Evolutionary conservation across 2,329 filamentous ascomycete genomes (phyloP).

Genomic region (Phaeophleospora eucalypticola): DNA sequence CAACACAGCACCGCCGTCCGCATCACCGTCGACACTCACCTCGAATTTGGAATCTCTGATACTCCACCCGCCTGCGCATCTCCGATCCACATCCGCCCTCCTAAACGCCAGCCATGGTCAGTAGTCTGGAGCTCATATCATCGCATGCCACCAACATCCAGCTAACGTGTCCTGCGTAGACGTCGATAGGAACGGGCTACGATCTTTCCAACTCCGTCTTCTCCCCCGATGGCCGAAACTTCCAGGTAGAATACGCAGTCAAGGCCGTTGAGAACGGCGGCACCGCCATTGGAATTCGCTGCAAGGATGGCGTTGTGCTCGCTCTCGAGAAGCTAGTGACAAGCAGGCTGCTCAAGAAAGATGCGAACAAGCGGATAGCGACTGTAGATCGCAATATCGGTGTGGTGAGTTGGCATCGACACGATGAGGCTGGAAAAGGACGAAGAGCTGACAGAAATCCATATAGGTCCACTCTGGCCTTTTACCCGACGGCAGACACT

Average conservation of each 20-base stretch:
- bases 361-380: slow-evolving; percentile 94
- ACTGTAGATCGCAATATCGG: slow-evolving; percentile 92
- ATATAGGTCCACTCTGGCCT: slow-evolving; percentile 85
- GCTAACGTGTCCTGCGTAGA: slow-evolving; percentile 52
- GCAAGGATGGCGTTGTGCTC: slow-evolving; percentile 94
- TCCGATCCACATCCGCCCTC: not conserved
- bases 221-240: slow-evolving; percentile 97
- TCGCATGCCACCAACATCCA: slow-evolving; percentile 3
- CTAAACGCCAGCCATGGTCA: slow-evolving; percentile 25
- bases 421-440: not conserved
- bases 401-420: slow-evolving; percentile 59
- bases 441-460: slow-evolving; percentile 9
- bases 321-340: slow-evolving; percentile 94
- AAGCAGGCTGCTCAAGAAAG: slow-evolving; percentile 91
- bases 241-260: slow-evolving; percentile 95
- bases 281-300: slow-evolving; percentile 91
- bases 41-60: not conserved
- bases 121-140: slow-evolving; percentile 7
- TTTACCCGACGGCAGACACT: slow-evolving; percentile 90
- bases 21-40: not conserved
- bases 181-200: slow-evolving; percentile 99
- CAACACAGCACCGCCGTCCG: slow-evolving; percentile 4
- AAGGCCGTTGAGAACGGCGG: slow-evolving; percentile 98
- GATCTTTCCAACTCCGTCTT: slow-evolving; percentile 99
- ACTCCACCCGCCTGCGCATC: not conserved